Conservation (phyloP, 495 filamentous ascomycete species). For the Hypoxylon subgilvum region DNA sequence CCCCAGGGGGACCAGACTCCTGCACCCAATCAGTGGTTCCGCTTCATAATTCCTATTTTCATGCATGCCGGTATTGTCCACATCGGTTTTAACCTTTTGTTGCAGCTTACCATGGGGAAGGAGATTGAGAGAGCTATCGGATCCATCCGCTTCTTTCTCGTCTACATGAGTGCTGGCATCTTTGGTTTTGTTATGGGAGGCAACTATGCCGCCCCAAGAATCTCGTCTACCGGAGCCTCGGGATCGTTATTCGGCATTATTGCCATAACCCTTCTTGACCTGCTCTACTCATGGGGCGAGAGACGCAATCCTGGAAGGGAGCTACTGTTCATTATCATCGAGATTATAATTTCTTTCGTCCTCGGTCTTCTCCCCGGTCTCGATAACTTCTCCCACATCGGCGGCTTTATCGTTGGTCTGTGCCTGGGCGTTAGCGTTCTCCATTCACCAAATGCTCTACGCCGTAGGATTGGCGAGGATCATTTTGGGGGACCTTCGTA, state of each 20-base stretch:
- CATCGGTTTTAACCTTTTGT: conserved; percentile 91
- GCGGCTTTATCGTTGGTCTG: conserved; percentile 92
- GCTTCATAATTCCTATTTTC: conserved; percentile 96
- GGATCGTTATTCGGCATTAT: conserved; percentile 90
- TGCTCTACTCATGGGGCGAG: conserved; percentile 88
- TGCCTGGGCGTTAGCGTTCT: conserved; percentile 84
- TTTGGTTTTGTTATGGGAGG: conserved; percentile 96
- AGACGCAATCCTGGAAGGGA: conserved; percentile 77
- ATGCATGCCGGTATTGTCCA: conserved; percentile 91
- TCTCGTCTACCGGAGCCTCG: conserved; percentile 86
- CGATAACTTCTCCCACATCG: conserved; percentile 97
- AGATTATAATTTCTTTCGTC: conserved; percentile 87
- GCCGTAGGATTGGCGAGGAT: conserved; percentile 75
- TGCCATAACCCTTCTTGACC: conserved; percentile 83
- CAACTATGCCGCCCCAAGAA: conserved; percentile 81
- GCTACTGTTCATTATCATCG: conserved; percentile 80
- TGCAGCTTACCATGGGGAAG: conserved; percentile 82
- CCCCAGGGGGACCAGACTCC: conserved; percentile 59
- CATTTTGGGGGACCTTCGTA: conserved; percentile 51
- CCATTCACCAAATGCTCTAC: conserved; percentile 81
- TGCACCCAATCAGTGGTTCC: conserved; percentile 92
- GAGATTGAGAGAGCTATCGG: conserved; percentile 93
- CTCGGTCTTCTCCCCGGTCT: conserved; percentile 89
- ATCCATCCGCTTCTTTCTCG: conserved; percentile 79
- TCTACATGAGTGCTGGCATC: conserved; percentile 89